These are phyloP conservation scores for Aulographum hederae DNA, from an alignment of 2,329 filamentous ascomycete genomes.

Conservation along the genomic window DNA sequence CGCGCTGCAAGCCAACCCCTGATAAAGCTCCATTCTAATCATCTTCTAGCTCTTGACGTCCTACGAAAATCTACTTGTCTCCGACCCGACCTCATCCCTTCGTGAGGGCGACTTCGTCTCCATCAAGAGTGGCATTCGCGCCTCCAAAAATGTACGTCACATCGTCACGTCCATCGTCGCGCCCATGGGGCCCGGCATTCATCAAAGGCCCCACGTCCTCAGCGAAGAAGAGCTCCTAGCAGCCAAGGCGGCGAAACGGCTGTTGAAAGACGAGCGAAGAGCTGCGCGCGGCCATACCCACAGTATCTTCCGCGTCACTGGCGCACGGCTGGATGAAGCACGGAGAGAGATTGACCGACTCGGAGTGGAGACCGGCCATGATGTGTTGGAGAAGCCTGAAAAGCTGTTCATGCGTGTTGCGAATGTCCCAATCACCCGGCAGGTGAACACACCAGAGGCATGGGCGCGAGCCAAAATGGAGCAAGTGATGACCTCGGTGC, in stretches of 20 bases:
- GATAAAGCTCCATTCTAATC: not conserved
- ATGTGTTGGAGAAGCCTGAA: too few relatives aligned
- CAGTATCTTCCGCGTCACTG: too few relatives aligned
- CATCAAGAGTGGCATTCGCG: slow-evolving; percentile 48
- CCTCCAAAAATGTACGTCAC: slow-evolving; percentile 33
- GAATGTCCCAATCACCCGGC: too few relatives aligned
- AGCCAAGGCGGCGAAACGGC: slow-evolving; percentile 31
- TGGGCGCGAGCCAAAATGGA: too few relatives aligned
- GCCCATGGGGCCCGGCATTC: slow-evolving; percentile 45
- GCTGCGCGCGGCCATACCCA: not conserved
- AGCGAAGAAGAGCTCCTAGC: slow-evolving; percentile 42
- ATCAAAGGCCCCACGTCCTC: slow-evolving; percentile 46
- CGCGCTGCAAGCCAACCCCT: not conserved
- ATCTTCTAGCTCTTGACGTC: slow-evolving; percentile 42
- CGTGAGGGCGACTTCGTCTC: slow-evolving; percentile 58
- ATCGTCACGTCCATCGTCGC: slow-evolving; percentile 60
- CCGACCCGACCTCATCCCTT: slow-evolving; percentile 60
- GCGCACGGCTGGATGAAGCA: too few relatives aligned
- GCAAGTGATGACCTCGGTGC: too few relatives aligned
- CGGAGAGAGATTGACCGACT: too few relatives aligned
- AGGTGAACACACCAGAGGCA: too few relatives aligned
- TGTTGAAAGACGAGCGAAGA: not conserved
- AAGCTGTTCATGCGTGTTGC: too few relatives aligned
- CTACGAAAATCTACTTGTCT: slow-evolving; percentile 49
- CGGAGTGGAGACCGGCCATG: too few relatives aligned